Evolutionary conservation across 192 early-diverging fungal genomes (phyloP), one percentile per base, ranked within the genome.

Genomic region (Coemansia sp.): DNA sequence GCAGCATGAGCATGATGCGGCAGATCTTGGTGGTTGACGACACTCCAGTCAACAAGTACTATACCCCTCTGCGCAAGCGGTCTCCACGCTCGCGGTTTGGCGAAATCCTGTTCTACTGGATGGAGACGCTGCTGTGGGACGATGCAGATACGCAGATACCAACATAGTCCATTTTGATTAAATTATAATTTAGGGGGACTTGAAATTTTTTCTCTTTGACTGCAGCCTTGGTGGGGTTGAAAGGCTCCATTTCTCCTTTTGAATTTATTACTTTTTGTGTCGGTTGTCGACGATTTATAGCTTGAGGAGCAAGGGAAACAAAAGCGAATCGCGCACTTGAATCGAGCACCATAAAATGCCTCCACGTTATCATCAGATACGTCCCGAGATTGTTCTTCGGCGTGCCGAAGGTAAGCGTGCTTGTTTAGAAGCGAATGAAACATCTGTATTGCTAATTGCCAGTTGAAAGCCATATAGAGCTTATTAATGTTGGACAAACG

Each of bases 371-470:
- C 38, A 51, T 18, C 57, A 59, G 57, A 28, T 40, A 52, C 77
- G 81, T 50, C 90, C 91, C 12, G 92, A 94, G 62, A 92, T 90
- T 57, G 91, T 90, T 56, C 85, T 94, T 40, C 91, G 91, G 81
- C 79, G 89, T 47, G 89, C 91, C 23, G 89, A 94, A 60, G 90
- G 89, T 89, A 80, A 60, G 53, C 39, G 23, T 26, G 23, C n/a
- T 23, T 11, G 28, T 47, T 31, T 49, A 31, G 43, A 12, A 15
- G 9, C 12, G 46, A 21, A 6, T 15, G 5, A 20, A 4, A 14
- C 16, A 18, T 30, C 14, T 30, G 21, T 31, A 26, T 15, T 23
- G 10, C 37, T 53, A 56, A 43, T 17, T 64, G 39, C 43, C 15
- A 6, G 12, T 30, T 52, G 45, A 17, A 17, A 36, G 32, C 82